phyloP scores from a whole-genome alignment of 1,139 yeast species.

The Arxiozyma heterogenica region DNA sequence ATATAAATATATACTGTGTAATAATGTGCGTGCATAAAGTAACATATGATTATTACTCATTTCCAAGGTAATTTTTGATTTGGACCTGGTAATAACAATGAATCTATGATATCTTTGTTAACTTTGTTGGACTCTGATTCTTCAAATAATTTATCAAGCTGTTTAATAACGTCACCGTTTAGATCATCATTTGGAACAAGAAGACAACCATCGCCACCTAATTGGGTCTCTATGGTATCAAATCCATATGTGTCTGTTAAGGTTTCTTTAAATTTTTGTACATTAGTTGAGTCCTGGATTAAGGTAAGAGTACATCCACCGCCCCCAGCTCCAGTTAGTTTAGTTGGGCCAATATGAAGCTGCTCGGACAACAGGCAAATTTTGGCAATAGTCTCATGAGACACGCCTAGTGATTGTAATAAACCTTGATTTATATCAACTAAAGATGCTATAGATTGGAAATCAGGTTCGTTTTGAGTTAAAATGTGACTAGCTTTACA shows the following conservation, averaged over 20 bases:
- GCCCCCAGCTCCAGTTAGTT: constrained; percentile 97
- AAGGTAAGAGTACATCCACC: constrained; percentile 97
- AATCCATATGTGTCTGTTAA: constrained; percentile 44
- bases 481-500: constrained; percentile 3
- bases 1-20: no score
- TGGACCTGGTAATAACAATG: constrained; percentile 14
- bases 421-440: constrained; percentile 85
- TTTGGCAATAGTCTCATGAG: constrained; percentile 78
- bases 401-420: constrained; percentile 77
- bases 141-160: constrained; percentile 12
- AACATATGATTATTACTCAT: neutral
- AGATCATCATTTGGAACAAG: constrained; percentile 22
- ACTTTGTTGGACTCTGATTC: constrained; percentile 8
- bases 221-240: constrained; percentile 69
- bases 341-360: constrained; percentile 69
- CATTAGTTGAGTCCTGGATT: constrained; percentile 38
- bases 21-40: neutral
- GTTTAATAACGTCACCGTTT: constrained; percentile 14
- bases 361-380: constrained; percentile 57
- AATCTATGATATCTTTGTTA: constrained; percentile 12
- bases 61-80: constrained; percentile 13
- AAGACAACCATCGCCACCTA: constrained; percentile 90
- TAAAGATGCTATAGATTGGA: constrained; percentile 44
- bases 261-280: constrained; percentile 29
- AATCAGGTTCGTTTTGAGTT: constrained; percentile 21